These are phyloP conservation scores for Fusarium pininemorale DNA, from an alignment of 2,329 filamentous ascomycete species.

Conservation along the genomic window DNA sequence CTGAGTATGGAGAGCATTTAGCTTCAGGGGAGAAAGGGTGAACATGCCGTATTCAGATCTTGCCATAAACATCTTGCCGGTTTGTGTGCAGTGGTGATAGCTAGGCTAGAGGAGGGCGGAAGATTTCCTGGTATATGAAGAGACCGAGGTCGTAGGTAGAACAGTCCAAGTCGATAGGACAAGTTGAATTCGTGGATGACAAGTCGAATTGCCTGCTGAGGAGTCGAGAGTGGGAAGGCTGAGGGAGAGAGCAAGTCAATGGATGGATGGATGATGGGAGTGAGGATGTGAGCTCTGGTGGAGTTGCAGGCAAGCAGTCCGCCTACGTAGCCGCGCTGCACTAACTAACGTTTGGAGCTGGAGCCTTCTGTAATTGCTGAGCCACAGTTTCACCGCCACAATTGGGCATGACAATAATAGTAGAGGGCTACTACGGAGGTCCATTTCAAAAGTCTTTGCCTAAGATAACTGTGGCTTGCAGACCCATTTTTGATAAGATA, in stretches of 20 bases:
- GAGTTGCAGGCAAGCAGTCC: slow-evolving; percentile 51
- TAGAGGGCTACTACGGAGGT: background rate
- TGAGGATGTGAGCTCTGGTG: slow-evolving; percentile 41
- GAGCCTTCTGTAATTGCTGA: slow-evolving; percentile 14
- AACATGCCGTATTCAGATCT: slow-evolving; percentile 98
- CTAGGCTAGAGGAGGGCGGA: slow-evolving; percentile 16
- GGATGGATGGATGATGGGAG: slow-evolving; percentile 23
- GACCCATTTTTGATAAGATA: no score
- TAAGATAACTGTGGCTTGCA: no score
- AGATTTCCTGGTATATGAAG: slow-evolving; percentile 4
- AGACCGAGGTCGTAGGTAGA: background rate
- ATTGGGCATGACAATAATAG: background rate
- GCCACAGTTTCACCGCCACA: slow-evolving; percentile 38
- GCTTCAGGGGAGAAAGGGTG: slow-evolving; percentile 31
- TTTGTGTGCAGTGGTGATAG: slow-evolving; percentile 32
- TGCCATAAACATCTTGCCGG: slow-evolving; percentile 95
- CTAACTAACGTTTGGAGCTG: background rate
- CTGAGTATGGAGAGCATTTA: background rate
- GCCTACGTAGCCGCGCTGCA: slow-evolving; percentile 48
- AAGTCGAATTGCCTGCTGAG: background rate
- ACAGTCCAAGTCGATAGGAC: background rate
- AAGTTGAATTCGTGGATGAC: background rate
- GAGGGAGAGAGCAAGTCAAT: slow-evolving; percentile 19
- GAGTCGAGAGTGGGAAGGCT: slow-evolving; percentile 14
- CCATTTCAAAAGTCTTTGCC: no score